Conservation (phyloP, 495 filamentous ascomycete species). For the Daldinia concentrica region DNA sequence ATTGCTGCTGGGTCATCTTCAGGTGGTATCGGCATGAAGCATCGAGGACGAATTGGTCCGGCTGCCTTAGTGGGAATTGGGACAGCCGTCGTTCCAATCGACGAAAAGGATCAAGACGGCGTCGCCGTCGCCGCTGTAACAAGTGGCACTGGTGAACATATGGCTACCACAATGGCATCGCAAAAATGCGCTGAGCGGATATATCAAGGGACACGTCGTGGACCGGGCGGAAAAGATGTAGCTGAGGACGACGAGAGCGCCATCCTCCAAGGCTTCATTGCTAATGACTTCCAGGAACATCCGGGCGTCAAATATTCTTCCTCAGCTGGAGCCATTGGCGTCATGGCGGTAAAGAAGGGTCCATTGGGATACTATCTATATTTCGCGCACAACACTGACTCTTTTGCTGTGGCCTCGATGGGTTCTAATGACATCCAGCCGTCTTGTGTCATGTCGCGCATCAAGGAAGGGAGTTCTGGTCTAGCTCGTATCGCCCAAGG, state of each 20-base stretch:
- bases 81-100: slow-evolving; percentile 79
- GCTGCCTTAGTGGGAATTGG: slow-evolving; percentile 93
- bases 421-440: slow-evolving; percentile 74
- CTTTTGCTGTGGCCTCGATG: slow-evolving; percentile 91
- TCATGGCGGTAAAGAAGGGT: slow-evolving; percentile 84
- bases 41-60: slow-evolving; percentile 86
- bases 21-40: slow-evolving; percentile 99
- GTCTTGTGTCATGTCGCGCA: slow-evolving; percentile 83
- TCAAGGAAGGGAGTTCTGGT: slow-evolving; percentile 46
- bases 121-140: slow-evolving; percentile 80
- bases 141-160: slow-evolving; percentile 96
- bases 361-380: slow-evolving; percentile 75
- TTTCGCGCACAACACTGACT: slow-evolving; percentile 93
- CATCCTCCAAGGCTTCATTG: slow-evolving; percentile 75
- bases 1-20: slow-evolving; percentile 98
- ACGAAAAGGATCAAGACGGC: slow-evolving; percentile 63
- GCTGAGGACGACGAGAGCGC: slow-evolving; percentile 73
- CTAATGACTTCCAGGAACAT: slow-evolving; percentile 83
- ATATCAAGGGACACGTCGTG: slow-evolving; percentile 70
- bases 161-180: slow-evolving; percentile 89
- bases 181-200: slow-evolving; percentile 79
- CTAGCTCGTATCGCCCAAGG: slow-evolving; percentile 54
- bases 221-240: slow-evolving; percentile 65
- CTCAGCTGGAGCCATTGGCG: slow-evolving; percentile 79
- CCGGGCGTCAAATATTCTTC: slow-evolving; percentile 76